Percentiles rank a stretch among this genome's conserved stretches.
Conservation (phyloP, 176 grass and related monocot species). For the Sorghum bicolor region Sorghum_bicolor_NCBIv3 NC_012871.2:61471001-61471500, state of each 20-base stretch:
- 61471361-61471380: slow-evolving; percentile 60
- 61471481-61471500: slow-evolving; percentile 94
- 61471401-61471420: slow-evolving; percentile 79
- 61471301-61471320: slow-evolving; percentile 75
- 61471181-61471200: neutral
- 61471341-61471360: slow-evolving; percentile 77
- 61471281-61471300: slow-evolving; percentile 87
- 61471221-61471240: slow-evolving; percentile 1
- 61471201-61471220: neutral
- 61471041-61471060: neutral
- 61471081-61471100: neutral
- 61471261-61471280: slow-evolving; percentile 91
- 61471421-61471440: slow-evolving; percentile 93
- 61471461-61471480: slow-evolving; percentile 60
- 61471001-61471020: neutral
- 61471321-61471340: slow-evolving; percentile 86
- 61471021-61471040: neutral
- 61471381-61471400: slow-evolving; percentile 83
- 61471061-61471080: neutral
- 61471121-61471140: neutral
- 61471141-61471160: neutral
- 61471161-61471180: neutral
- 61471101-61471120: neutral
- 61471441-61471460: slow-evolving; percentile 70
- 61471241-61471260: slow-evolving; percentile 64